These are phyloP conservation scores for Fusarium sp. DNA, from an alignment of 2,329 filamentous ascomycete species.

Conservation along the genomic window DNA sequence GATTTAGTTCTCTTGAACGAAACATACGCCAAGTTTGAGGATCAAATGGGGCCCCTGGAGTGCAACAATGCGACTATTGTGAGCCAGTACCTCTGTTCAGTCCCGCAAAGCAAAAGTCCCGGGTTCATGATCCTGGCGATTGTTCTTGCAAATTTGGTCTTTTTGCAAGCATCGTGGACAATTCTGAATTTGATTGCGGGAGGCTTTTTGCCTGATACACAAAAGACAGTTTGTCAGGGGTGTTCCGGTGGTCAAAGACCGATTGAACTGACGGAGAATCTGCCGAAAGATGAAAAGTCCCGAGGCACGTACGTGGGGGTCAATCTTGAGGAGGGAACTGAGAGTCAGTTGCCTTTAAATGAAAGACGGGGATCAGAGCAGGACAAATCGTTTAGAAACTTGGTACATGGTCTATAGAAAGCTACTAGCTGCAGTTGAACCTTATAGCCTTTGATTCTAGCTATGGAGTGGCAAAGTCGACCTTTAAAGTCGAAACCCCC, in stretches of 20 bases:
- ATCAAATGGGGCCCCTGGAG: conserved; percentile 3
- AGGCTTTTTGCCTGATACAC: conserved; percentile 4
- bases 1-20: conserved; percentile 19
- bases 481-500: too few relatives aligned
- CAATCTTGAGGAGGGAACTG: background rate
- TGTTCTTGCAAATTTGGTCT: conserved; percentile 28
- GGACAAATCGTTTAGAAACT: too few relatives aligned
- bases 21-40: conserved; percentile 4
- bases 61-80: conserved; percentile 17
- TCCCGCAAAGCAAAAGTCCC: conserved; percentile 24
- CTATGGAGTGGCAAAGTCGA: too few relatives aligned
- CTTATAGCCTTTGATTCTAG: too few relatives aligned
- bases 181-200: conserved; percentile 18
- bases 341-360: accelerated
- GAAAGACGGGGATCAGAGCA: background rate
- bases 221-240: conserved; percentile 6
- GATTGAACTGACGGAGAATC: background rate
- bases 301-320: background rate
- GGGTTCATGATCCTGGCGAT: conserved; percentile 30
- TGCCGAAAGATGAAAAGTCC: background rate
- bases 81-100: conserved; percentile 30
- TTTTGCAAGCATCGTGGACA: conserved; percentile 33
- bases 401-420: background rate
- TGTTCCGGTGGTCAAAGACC: background rate
- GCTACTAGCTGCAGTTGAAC: background rate